Percentiles rank a stretch among this genome's conserved stretches.
Conservation (phyloP, 2,329 filamentous ascomycete genomes). For the Sporothrix dimorphospora region DNA sequence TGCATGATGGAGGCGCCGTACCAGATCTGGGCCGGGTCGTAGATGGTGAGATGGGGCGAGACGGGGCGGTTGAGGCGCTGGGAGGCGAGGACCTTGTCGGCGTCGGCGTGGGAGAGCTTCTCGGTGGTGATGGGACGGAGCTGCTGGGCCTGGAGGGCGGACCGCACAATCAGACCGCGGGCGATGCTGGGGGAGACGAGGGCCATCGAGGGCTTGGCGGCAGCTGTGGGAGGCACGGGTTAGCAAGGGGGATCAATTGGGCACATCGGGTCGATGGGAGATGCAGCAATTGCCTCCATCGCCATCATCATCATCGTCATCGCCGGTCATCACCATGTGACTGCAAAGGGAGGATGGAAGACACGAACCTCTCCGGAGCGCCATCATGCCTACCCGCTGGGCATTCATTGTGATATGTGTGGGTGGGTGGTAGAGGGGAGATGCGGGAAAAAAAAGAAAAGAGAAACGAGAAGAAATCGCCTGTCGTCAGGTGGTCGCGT, state of each 20-base stretch:
- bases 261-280: too few species aligned
- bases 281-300: neutral
- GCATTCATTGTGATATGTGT: conserved; percentile 53
- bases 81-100: conserved; percentile 69
- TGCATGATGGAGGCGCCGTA: conserved; percentile 72
- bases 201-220: conserved; percentile 49
- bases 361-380: conserved; percentile 60
- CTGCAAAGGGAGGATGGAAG: neutral
- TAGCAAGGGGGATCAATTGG: neutral
- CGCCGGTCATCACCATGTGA: neutral
- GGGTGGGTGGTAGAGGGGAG: conserved; percentile 28
- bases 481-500: conserved; percentile 5
- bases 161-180: conserved; percentile 49
- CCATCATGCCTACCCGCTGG: conserved; percentile 61
- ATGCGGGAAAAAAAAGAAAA: conserved; percentile 35
- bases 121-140: conserved; percentile 59
- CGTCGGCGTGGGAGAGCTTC: conserved; percentile 58
- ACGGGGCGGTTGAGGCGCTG: conserved; percentile 84
- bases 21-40: conserved; percentile 85
- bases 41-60: conserved; percentile 83
- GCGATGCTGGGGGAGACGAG: conserved; percentile 55
- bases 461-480: conserved; percentile 32
- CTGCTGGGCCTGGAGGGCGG: conserved; percentile 37
- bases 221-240: conserved; percentile 35
- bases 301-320: neutral